phyloP scores from a whole-genome alignment of 257 asterid genomes.

The Solanum pinnatisectum region DNA sequence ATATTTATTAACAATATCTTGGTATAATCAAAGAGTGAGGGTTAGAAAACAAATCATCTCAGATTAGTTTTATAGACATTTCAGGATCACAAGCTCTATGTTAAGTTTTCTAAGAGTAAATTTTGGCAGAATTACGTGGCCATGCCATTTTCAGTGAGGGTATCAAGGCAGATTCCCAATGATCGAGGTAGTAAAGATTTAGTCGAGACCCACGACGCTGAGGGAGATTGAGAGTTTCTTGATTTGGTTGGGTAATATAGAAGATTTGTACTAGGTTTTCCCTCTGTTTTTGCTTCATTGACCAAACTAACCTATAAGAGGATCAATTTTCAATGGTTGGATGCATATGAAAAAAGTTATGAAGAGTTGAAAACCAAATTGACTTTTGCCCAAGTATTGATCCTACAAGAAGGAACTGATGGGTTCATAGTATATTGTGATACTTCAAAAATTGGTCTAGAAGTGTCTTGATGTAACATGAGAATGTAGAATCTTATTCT shows the following conservation, averaged over 20 bases:
- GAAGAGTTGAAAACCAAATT: not conserved
- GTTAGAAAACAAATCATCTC: not conserved
- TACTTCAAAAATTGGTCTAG: not conserved
- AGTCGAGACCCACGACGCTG: not conserved
- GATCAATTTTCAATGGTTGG: not conserved
- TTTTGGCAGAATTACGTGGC: not conserved
- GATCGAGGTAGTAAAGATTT: not conserved
- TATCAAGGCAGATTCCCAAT: not conserved
- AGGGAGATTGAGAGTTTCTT: not conserved
- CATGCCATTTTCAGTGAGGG: not conserved
- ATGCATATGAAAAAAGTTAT: not conserved
- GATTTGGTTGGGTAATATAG: not conserved
- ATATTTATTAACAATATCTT: not conserved
- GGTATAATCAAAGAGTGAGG: not conserved
- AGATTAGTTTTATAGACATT: not conserved
- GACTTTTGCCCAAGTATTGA: not conserved
- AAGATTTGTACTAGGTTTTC: not conserved
- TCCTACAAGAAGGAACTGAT: not conserved
- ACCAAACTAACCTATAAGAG: not conserved
- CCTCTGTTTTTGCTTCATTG: too few species aligned
- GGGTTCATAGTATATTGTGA: not conserved
- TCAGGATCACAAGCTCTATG: not conserved
- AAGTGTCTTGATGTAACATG: not conserved
- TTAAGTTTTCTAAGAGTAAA: not conserved
- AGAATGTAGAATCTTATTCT: not conserved